Evolutionary conservation across 2,329 filamentous ascomycete species (phyloP).

Genomic region (Botrytis deweyae): DNA sequence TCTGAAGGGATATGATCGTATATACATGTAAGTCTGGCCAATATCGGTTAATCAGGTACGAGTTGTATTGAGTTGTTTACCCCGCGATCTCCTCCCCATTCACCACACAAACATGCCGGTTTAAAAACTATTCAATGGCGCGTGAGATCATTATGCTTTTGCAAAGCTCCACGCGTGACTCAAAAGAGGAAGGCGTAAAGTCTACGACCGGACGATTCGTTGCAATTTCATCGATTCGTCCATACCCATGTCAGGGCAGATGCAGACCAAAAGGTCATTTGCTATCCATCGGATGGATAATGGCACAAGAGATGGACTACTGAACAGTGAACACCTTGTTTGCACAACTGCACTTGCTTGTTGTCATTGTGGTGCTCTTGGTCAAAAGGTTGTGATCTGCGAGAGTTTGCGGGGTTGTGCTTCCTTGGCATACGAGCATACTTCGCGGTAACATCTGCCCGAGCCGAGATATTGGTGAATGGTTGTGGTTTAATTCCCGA

Average conservation of each 20-base stretch:
- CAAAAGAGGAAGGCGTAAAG: background rate
- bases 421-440: background rate
- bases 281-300: background rate
- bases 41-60: slow-evolving; percentile 6
- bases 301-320: background rate
- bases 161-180: background rate
- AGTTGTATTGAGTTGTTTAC: background rate
- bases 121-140: slow-evolving; percentile 2
- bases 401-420: slow-evolving; percentile 3
- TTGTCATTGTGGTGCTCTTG: background rate
- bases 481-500: background rate
- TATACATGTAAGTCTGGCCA: slow-evolving; percentile 13
- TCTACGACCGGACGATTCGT: background rate
- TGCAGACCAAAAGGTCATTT: background rate
- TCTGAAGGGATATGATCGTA: background rate
- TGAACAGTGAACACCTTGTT: background rate
- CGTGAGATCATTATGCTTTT: slow-evolving; percentile 17
- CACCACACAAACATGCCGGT: slow-evolving; percentile 3
- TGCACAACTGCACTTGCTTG: background rate
- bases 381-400: slow-evolving; percentile 1
- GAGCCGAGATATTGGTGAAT: background rate
- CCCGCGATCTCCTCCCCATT: slow-evolving; percentile 14
- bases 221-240: background rate
- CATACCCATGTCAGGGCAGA: background rate
- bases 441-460: slow-evolving; percentile 7